Evolutionary conservation across 768 basidiomycete species (phyloP).

Genomic region (Boletus reticuloceps): DNA sequence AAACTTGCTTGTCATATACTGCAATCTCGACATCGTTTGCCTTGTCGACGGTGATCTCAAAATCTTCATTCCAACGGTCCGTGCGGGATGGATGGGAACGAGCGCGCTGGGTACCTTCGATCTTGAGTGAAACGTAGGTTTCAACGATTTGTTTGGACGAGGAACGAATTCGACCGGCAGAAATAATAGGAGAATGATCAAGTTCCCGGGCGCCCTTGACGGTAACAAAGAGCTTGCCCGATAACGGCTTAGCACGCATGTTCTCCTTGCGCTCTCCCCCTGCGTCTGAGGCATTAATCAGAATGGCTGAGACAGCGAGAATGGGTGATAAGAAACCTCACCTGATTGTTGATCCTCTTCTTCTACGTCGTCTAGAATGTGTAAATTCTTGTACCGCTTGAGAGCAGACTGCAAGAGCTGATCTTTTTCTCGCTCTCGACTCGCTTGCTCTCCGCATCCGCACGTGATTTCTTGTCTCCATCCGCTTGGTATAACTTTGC

Average conservation of each 20-base stretch:
- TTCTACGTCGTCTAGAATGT: conserved; percentile 86
- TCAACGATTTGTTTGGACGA: conserved; percentile 77
- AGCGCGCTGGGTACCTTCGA: conserved; percentile 92
- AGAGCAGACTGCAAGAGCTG: conserved; percentile 88
- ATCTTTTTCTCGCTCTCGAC: conserved; percentile 97
- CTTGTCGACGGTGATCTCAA: conserved; percentile 95
- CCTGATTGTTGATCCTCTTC: conserved; percentile 77
- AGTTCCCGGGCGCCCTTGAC: conserved; percentile 90
- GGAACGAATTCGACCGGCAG: conserved; percentile 61
- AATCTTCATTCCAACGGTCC: conserved; percentile 97
- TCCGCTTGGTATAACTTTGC: conserved; percentile 93
- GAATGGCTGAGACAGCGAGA: conserved; percentile 9
- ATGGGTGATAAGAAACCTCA: conserved; percentile 27
- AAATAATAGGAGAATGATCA: conserved; percentile 82
- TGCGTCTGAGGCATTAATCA: conserved; percentile 43
- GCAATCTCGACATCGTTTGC: conserved; percentile 98
- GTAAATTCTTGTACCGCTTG: conserved; percentile 94
- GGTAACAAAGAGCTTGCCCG: conserved; percentile 87
- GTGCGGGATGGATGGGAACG: conserved; percentile 90
- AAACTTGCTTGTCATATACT: conserved; percentile 88
- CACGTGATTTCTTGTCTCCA: conserved; percentile 93
- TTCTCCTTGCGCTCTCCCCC: conserved; percentile 92
- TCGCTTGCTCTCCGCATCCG: conserved; percentile 90
- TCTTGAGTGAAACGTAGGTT: conserved; percentile 90
- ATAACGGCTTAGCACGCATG: conserved; percentile 88